Percentiles rank a stretch among this genome's conserved stretches.
phyloP scores from a whole-genome alignment of 169 alveolate genomes.

The Plasmodium knowlesi region DNA sequence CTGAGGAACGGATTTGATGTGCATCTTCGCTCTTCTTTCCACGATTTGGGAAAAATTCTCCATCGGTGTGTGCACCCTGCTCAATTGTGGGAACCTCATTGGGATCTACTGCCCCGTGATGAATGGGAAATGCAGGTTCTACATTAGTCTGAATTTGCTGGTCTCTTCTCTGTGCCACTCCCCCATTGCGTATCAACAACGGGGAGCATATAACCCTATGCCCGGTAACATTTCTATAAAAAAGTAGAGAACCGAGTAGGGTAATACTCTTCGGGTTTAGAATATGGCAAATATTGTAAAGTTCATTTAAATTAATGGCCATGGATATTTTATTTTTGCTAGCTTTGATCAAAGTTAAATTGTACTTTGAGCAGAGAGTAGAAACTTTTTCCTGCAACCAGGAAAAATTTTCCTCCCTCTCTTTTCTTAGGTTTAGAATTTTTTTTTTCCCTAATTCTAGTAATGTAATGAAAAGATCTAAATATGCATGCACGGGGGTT shows the following conservation, averaged over 20 bases:
- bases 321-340: constrained; percentile 67
- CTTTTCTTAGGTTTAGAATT: constrained; percentile 39
- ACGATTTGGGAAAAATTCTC: not conserved
- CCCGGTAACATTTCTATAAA: constrained; percentile 74
- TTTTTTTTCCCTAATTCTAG: constrained; percentile 61
- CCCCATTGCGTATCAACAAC: not conserved
- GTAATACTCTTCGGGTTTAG: constrained; percentile 22
- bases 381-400: constrained; percentile 18
- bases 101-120: not conserved
- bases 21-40: not conserved
- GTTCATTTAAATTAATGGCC: constrained; percentile 55
- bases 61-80: not conserved
- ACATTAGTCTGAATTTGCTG: not conserved
- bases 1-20: not conserved
- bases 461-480: constrained; percentile 70
- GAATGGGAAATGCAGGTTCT: not conserved
- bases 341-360: constrained; percentile 35
- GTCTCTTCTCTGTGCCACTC: not conserved
- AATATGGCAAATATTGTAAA: constrained; percentile 17
- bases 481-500: constrained; percentile 62
- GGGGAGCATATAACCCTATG: constrained; percentile 74
- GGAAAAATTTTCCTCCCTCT: constrained; percentile 45
- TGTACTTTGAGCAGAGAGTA: constrained; percentile 34
- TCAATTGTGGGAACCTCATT: not conserved
- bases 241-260: constrained; percentile 57